Evolutionary conservation across 768 basidiomycete species (phyloP).

Genomic region (Podaxis rugospora): DNA sequence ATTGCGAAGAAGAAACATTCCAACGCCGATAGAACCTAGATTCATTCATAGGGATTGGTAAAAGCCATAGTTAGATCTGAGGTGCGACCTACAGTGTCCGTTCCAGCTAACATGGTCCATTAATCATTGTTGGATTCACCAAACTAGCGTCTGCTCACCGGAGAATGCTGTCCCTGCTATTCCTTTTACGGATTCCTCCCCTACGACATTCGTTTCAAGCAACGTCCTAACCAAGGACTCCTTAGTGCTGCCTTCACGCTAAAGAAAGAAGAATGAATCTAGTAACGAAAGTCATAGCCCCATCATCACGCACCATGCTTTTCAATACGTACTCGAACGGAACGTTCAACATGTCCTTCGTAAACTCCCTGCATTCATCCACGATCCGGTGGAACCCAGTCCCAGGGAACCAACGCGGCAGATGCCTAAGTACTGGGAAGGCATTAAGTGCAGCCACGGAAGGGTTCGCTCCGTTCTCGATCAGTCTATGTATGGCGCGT

Average conservation of each 20-base stretch:
- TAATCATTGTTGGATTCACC: not conserved
- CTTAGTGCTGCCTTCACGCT: slow-evolving; percentile 11
- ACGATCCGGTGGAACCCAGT: slow-evolving; percentile 21
- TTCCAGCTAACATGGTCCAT: slow-evolving; percentile 7
- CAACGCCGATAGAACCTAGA: slow-evolving; percentile 15
- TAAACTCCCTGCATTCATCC: slow-evolving; percentile 11
- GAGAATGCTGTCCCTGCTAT: slow-evolving; percentile 13
- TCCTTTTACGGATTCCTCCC: slow-evolving; percentile 8
- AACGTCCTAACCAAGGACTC: slow-evolving; percentile 6
- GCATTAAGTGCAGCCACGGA: slow-evolving; percentile 20
- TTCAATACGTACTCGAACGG: slow-evolving; percentile 19
- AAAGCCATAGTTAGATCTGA: not conserved
- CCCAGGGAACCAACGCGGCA: slow-evolving; percentile 29
- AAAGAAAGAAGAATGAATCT: not conserved
- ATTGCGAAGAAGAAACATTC: slow-evolving; percentile 24
- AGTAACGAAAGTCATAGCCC: not conserved
- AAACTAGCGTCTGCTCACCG: slow-evolving; percentile 3
- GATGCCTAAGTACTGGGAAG: slow-evolving; percentile 21
- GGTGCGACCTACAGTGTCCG: slow-evolving; percentile 13
- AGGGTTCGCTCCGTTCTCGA: slow-evolving; percentile 17
- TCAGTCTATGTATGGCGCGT: slow-evolving; percentile 13
- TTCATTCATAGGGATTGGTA: not conserved
- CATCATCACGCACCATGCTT: slow-evolving; percentile 15
- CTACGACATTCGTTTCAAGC: slow-evolving; percentile 5
- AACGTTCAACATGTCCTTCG: slow-evolving; percentile 16